Conservation (phyloP, 1,284 basidiomycete species). For the Sphagnurus paluster region DNA sequence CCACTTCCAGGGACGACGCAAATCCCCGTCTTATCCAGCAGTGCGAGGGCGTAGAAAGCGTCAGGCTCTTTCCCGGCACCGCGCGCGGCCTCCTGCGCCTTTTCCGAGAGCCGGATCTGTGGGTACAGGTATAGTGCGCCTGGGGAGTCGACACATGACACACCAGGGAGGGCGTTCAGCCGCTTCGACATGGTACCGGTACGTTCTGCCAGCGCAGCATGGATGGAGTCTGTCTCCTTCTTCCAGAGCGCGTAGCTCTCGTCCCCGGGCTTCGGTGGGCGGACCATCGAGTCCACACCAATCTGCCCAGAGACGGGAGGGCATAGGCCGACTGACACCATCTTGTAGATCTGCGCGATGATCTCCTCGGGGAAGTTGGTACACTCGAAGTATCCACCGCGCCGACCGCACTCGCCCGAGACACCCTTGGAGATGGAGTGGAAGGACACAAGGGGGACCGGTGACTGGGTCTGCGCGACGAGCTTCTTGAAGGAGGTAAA, state of each 20-base stretch:
- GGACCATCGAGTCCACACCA: conserved; percentile 87
- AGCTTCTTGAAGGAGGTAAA: conserved; percentile 94
- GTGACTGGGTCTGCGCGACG: conserved; percentile 61
- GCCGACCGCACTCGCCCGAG: conserved; percentile 89
- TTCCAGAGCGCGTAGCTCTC: conserved; percentile 79
- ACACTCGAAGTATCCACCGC: conserved; percentile 93
- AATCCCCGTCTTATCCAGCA: conserved; percentile 89
- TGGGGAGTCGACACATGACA: conserved; percentile 85
- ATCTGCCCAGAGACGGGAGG: conserved; percentile 89
- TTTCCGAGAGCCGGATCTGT: conserved; percentile 43
- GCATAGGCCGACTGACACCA: conserved; percentile 88
- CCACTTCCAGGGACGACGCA: conserved; percentile 92
- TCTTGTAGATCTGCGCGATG: conserved; percentile 89
- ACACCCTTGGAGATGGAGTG: conserved; percentile 97
- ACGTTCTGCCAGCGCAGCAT: conserved; percentile 71
- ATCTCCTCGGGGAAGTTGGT: conserved; percentile 78
- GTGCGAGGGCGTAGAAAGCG: conserved; percentile 80
- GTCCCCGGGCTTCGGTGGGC: conserved; percentile 77
- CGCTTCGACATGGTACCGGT: conserved; percentile 74
- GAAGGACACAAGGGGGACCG: conserved; percentile 86
- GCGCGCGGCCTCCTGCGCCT: conserved; percentile 74
- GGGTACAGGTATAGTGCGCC: conserved; percentile 58
- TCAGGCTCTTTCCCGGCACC: conserved; percentile 79
- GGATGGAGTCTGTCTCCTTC: conserved; percentile 79
- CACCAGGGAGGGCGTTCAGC: conserved; percentile 76